phyloP scores from a whole-genome alignment of 345 rosid genomes.

The Corymbia maculata region DNA sequence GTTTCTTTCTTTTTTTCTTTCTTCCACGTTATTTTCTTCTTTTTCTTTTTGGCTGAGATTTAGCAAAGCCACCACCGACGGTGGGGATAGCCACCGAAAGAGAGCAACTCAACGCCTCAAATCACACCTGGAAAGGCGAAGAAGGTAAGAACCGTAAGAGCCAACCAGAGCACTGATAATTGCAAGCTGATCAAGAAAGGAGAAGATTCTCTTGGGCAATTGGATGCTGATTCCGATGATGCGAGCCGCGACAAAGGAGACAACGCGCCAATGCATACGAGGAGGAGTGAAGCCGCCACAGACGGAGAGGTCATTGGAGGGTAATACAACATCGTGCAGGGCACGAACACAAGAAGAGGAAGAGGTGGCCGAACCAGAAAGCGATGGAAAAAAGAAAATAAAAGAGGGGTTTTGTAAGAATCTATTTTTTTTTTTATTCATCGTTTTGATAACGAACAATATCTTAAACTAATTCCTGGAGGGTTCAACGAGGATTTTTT shows the following conservation, averaged over 20 bases:
- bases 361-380: not conserved
- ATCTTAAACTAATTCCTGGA: too few species aligned
- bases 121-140: not conserved
- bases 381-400: too few species aligned
- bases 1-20: too few species aligned
- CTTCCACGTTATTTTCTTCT: too few species aligned
- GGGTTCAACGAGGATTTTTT: too few species aligned
- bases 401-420: not conserved
- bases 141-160: not conserved
- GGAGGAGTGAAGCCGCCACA: not conserved
- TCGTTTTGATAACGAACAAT: too few species aligned
- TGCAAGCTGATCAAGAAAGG: not conserved
- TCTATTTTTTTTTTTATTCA: too few species aligned
- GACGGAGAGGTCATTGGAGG: too few species aligned
- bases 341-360: rapidly evolving
- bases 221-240: not conserved
- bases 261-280: not conserved
- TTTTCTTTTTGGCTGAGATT: too few species aligned
- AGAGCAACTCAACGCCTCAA: not conserved
- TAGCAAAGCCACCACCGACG: not conserved
- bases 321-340: not conserved
- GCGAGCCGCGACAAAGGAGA: not conserved
- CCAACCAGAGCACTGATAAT: not conserved
- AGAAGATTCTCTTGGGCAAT: not conserved
- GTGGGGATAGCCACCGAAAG: too few species aligned